phyloP scores from a whole-genome alignment of 768 basidiomycete genomes.

The Pleurotus giganteus region DNA sequence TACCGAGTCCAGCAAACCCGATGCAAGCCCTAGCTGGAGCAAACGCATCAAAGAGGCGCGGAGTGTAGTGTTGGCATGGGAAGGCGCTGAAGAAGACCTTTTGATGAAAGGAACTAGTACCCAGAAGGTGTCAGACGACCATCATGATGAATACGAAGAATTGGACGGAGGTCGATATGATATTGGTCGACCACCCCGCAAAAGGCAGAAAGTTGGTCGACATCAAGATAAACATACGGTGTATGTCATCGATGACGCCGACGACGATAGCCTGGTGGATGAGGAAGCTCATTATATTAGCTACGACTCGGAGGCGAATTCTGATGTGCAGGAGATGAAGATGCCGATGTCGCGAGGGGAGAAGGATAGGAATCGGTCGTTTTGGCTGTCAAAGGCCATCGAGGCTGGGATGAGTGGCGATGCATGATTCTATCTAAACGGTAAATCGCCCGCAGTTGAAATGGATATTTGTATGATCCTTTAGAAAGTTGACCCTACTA shows the following conservation, averaged over 20 bases:
- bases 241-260: slow-evolving; percentile 55
- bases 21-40: slow-evolving; percentile 8
- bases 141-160: slow-evolving; percentile 22
- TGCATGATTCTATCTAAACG: slow-evolving; percentile 13
- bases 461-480: no score
- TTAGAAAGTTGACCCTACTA: no score
- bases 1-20: neutral
- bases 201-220: slow-evolving; percentile 40
- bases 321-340: slow-evolving; percentile 9
- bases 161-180: slow-evolving; percentile 62
- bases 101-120: slow-evolving; percentile 24
- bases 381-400: slow-evolving; percentile 58
- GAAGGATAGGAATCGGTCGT: slow-evolving; percentile 42
- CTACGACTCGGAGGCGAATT: slow-evolving; percentile 9
- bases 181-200: slow-evolving; percentile 46
- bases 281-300: slow-evolving; percentile 20
- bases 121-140: slow-evolving; percentile 7
- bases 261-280: slow-evolving; percentile 24
- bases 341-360: slow-evolving; percentile 18
- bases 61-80: slow-evolving; percentile 37
- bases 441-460: no score
- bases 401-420: slow-evolving; percentile 29
- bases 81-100: slow-evolving; percentile 33
- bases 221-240: slow-evolving; percentile 38
- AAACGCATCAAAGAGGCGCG: slow-evolving; percentile 11